These are phyloP conservation scores for Daldinia caldariorum DNA, from an alignment of 495 filamentous ascomycete genomes.

Conservation along the genomic window DNA sequence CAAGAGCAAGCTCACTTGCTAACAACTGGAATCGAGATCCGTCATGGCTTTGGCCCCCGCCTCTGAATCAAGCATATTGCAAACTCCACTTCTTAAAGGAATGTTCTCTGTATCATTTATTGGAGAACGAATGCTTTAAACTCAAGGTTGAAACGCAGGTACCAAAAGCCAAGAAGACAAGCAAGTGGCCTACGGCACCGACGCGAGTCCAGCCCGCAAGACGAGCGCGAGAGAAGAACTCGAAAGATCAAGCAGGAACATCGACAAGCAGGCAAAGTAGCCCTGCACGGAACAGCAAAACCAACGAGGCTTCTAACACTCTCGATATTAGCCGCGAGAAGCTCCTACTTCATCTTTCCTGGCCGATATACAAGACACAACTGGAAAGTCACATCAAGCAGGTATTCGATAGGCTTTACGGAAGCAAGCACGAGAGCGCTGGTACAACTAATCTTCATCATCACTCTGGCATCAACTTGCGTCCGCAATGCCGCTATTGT, in stretches of 20 bases:
- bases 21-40: conserved; percentile 14
- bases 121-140: conserved; percentile 17
- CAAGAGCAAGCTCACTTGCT: background rate
- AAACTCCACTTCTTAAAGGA: conserved; percentile 36
- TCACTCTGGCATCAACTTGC: background rate
- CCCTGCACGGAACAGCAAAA: background rate
- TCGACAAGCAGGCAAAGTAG: conserved; percentile 7
- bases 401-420: background rate
- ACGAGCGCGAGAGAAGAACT: conserved; percentile 29
- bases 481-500: conserved; percentile 42
- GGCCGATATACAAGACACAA: conserved; percentile 35
- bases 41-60: conserved; percentile 31
- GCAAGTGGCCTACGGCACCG: conserved; percentile 30
- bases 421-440: background rate
- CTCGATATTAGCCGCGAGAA: conserved; percentile 12
- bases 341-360: conserved; percentile 31
- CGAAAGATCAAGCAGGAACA: conserved; percentile 2
- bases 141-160: background rate
- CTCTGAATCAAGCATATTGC: conserved; percentile 31
- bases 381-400: conserved; percentile 29
- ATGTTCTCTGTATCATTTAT: conserved; percentile 33
- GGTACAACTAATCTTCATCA: background rate
- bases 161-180: conserved; percentile 14
- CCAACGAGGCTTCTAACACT: background rate
- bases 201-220: conserved; percentile 35